Evolutionary conservation across 23 red algal genomes (phyloP).

Genomic region (Agarophyton chilense): DNA sequence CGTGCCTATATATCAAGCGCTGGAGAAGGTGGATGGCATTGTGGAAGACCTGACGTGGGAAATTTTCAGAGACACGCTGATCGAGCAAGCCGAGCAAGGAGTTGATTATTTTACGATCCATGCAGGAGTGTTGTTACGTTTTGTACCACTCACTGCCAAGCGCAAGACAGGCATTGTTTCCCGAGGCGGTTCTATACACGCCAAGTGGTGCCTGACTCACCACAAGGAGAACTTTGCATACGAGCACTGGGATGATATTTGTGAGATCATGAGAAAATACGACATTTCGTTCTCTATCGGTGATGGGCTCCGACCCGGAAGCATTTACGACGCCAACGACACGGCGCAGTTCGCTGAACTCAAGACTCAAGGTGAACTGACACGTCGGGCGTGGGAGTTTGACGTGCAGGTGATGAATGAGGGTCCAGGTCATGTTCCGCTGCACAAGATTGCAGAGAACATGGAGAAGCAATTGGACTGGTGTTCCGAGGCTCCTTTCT

Average conservation of each 20-base stretch:
- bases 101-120: conserved; percentile 99
- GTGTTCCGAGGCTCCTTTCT: conserved; percentile 98
- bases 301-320: conserved; percentile 97
- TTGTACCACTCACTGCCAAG: conserved; percentile 88
- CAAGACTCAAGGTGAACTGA: conserved; percentile 96
- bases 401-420: conserved; percentile 99
- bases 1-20: conserved; percentile 98
- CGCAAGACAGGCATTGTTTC: conserved; percentile 99
- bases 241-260: conserved; percentile 99
- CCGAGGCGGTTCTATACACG: conserved; percentile 96
- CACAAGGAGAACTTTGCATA: conserved; percentile 99
- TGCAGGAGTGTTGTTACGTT: conserved; percentile 93
- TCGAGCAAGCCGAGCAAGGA: conserved; percentile 98
- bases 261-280: conserved; percentile 95
- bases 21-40: conserved; percentile 96
- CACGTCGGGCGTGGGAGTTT: conserved; percentile 92
- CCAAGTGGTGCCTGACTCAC: conserved; percentile 96
- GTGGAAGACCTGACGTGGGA: conserved; percentile 98
- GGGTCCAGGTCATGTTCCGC: conserved; percentile 96
- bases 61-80: conserved; percentile 92
- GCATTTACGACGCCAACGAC: conserved; percentile 98
- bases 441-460: conserved; percentile 99
- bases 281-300: conserved; percentile 98
- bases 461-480: conserved; percentile 97
- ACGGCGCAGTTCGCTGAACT: conserved; percentile 98